Conservation (phyloP, 1,139 yeast species). For the Saccharomyces hybrid region DNA sequence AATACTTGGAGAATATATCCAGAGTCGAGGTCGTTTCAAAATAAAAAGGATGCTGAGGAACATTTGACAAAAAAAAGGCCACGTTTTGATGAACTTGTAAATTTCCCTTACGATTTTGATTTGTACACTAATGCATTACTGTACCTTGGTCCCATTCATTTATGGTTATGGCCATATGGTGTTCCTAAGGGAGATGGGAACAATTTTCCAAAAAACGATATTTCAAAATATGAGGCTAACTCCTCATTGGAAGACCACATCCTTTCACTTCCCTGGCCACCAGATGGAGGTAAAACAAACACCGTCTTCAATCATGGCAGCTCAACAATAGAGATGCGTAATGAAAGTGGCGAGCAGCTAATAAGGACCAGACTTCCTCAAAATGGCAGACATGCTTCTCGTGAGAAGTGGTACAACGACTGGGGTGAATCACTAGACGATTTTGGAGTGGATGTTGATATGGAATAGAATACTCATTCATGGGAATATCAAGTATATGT, state of each 20-base stretch:
- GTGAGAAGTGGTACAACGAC: conserved; percentile 63
- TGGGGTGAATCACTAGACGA: conserved; percentile 77
- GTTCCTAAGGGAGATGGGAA: conserved; percentile 48
- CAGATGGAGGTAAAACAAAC: conserved; percentile 51
- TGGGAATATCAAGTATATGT: neutral
- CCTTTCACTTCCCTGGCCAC: conserved; percentile 72
- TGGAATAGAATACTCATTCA: conserved; percentile 34
- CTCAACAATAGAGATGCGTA: conserved; percentile 11
- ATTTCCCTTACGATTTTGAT: conserved; percentile 78
- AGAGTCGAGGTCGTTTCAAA: conserved; percentile 7
- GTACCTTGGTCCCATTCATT: conserved; percentile 49
- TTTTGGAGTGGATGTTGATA: conserved; percentile 79
- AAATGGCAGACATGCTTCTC: conserved; percentile 27
- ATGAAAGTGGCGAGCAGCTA: conserved; percentile 26
- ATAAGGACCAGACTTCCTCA: conserved; percentile 23
- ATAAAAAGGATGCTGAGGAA: conserved; percentile 10
- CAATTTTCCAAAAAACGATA: conserved; percentile 46
- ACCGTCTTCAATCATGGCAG: conserved; percentile 4
- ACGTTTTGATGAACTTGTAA: conserved; percentile 37
- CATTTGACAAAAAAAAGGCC: conserved; percentile 11
- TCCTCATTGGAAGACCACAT: conserved; percentile 50
- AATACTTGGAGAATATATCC: conserved; percentile 19
- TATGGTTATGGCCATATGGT: conserved; percentile 70
- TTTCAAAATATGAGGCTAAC: conserved; percentile 27
- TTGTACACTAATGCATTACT: conserved; percentile 44